Conservation (phyloP, 106 monocot species). For the Chionographis japonica region DNA sequence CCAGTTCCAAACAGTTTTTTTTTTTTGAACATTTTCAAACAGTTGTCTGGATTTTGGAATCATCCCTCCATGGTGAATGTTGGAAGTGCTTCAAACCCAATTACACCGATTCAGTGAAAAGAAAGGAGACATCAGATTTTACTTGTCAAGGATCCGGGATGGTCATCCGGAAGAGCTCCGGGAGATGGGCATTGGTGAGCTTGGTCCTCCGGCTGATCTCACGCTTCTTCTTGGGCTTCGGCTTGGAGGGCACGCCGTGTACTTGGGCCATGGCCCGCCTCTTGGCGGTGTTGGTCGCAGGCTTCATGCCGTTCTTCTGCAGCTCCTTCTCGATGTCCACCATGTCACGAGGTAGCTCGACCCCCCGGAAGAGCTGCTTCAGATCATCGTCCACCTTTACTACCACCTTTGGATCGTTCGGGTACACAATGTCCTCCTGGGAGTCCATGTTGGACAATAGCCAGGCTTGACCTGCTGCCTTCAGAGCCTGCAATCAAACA, state of each 20-base stretch:
- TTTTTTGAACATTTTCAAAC: too few relatives aligned
- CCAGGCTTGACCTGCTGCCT: constrained; percentile 68
- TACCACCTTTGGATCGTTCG: constrained; percentile 73
- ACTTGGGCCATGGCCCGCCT: constrained; percentile 68
- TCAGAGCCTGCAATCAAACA: constrained; percentile 44
- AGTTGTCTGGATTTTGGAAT: too few relatives aligned
- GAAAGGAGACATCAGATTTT: too few relatives aligned
- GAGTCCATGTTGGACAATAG: constrained; percentile 96
- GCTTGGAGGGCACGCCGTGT: constrained; percentile 63
- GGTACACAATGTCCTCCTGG: constrained; percentile 97
- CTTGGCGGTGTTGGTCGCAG: constrained; percentile 88
- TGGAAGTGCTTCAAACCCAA: too few relatives aligned
- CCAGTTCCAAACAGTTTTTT: too few relatives aligned
- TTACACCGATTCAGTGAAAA: too few relatives aligned
- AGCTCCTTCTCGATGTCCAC: constrained; percentile 88
- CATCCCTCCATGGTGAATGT: too few relatives aligned
- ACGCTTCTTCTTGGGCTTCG: constrained; percentile 71
- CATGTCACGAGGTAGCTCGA: constrained; percentile 88
- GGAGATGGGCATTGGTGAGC: constrained; percentile 89
- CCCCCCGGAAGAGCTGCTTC: constrained; percentile 74
- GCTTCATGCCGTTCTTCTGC: constrained; percentile 88
- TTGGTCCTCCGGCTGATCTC: constrained; percentile 80
- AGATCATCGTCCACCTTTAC: constrained; percentile 84
- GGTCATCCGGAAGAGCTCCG: constrained; percentile 66
- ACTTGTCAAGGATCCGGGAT: too few relatives aligned